Evolutionary conservation across 2,329 filamentous ascomycete genomes (phyloP), one percentile per base, ranked within the genome.

Genomic region (Tolypocladium paradoxum): DNA sequence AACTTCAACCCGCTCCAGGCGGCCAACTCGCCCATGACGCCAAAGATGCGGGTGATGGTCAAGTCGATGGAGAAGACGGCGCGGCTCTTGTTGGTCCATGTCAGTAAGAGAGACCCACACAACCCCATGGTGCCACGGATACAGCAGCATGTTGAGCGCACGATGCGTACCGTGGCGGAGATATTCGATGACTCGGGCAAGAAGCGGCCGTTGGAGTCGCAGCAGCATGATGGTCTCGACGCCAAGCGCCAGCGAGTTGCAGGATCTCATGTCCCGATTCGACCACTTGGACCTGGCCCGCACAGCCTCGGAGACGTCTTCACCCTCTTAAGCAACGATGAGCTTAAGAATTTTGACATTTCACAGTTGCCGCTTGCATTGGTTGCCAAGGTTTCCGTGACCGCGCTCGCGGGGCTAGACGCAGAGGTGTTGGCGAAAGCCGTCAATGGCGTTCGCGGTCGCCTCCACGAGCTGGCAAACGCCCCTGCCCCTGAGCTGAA

Each of bases 11-110:
- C 93, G 0, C 73, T 96, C 46, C 90, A 87, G 68, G 80, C 89
- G 58, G 88, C 87, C 53, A 86, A 82, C 62, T 82, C 83, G 2
- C 84, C 87, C 4, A 81, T 95, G 74, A 92, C 87, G 0, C 80
- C 89, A 3, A 89, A 84, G 64, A 80, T 82, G 49, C 90, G 87
- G 61, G 86, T 99, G 55, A 82, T 92, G 61, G 79, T 95, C 56
- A 90, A 85, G 69, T 97, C 92, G 6, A 93, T 99, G 83, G 92
- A 96, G 68, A 90, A 95, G 65, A 99, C 93, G 27, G 88, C 88
- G 3, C 82, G 90, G 62, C 83, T 90, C 60, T 73, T 99, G 48
- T 76, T 97, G 38, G 79, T 91, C 51, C 91, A 96, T 69, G 75
- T 96, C 51, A 76, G 87, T 60, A 92, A 92, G 72, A 90, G 91